Evolutionary conservation across 2,329 filamentous ascomycete species (phyloP), one percentile per base, ranked within the genome.

Genomic region (Geosmithia putterillii): DNA sequence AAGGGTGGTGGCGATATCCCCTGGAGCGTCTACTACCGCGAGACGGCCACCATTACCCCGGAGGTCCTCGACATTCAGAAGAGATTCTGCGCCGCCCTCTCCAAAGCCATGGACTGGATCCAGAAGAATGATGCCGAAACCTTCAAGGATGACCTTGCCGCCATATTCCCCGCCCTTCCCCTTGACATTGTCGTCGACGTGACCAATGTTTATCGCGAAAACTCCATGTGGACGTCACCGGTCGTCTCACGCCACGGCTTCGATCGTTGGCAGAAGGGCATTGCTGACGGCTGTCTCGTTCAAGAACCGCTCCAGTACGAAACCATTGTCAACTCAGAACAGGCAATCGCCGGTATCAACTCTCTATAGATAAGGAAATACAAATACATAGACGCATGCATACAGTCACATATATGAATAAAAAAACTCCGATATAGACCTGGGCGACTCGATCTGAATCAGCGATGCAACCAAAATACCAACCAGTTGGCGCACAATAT

Each of bases 1-100:
- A 40, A 6, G 15, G 38, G 21, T 20, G 38, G 38, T 4, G 38
- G 23, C 23, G 23, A 40, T 8, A 23, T 40, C n/a, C 38, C 38
- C 21, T 40, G 38, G 38, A 40, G 38, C 21, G 38, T 40, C 15
- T 40, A 40, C 38, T 40, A 40, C 22, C 18, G 38, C n/a, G 38
- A 40, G 38, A 40, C 38, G 12, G 38, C 17, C 12, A 20, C 38
- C 12, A 40, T 25, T 19, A 40, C 38, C 4, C 38, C 38, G 2
- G 38, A n/a, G 4, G 19, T 40, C 22, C 15, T 21, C 19, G 38
- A 40, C 21, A 19, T 21, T 14, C 19, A 21, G 38, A 40, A 23
- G 22, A 21, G 38, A 10, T 40, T 40, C 21, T 40, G 38, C 21
- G 9, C 17, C n/a, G 38, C 38, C 38, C 17, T 41, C 14, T 9